Evolutionary conservation across 2,329 filamentous ascomycete genomes (phyloP), one percentile per base, ranked within the genome.

Genomic region (Cladosporium sp.): DNA sequence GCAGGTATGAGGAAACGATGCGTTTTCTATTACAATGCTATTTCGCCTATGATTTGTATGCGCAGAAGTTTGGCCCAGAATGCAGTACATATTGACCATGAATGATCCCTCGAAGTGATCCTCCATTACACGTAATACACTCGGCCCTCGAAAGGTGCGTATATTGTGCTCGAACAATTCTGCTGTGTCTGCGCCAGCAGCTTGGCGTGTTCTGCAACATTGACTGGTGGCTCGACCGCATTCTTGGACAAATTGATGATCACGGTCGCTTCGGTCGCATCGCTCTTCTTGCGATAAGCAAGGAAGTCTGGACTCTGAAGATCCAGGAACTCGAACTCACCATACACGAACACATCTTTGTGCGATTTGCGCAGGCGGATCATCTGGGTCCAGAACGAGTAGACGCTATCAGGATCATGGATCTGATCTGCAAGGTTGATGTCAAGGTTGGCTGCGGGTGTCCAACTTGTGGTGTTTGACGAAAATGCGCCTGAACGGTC

Each of bases 321-420:
- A 0, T 85, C 83, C 0, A 89, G 74, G 28, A 84, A 71, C 59
- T 83, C 80, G 68, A 90, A 91, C 64, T 86, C 80, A 0, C 89
- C 89, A 70, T 91, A 91, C 3, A 91, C 84, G 65, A 92, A 87
- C 1, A 90, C 74, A 67, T 90, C 85, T 57, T 82, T 82, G 71
- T 86, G 80, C 53, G 82, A 75, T 72, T 90, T 90, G 67, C 90
- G 83, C 57, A 88, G 72, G 29, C 78, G 61, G 16, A 75, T 60
- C 64, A 89, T 82, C 0, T 77, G 76, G 44, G 84, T 82, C 83
- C 89, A 93, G 75, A 86, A 89, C 66, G 81, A 78, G 72, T 88
- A 86, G 28, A 88, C 82, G 10, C 84, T 87, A n/a, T 80, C 72
- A 1, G 72, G 72, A 66, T 86, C 80, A 3, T 72, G 72, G 4